These are phyloP conservation scores for Candida tetrigidarum DNA, from an alignment of 1,139 yeast species.

Conservation along the genomic window DNA sequence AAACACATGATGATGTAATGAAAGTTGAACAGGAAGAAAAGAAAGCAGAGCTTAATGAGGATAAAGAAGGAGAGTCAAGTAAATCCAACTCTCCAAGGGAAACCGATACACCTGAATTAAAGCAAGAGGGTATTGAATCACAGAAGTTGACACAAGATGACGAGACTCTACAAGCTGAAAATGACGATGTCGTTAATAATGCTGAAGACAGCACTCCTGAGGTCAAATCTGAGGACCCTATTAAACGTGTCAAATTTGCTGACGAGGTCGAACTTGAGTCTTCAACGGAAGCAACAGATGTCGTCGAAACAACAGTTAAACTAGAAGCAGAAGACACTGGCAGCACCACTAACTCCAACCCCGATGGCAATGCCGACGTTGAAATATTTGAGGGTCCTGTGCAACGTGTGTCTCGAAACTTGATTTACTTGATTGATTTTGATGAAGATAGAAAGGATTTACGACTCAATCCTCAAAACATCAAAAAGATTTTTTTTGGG, in stretches of 20 bases:
- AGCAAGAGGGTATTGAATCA: background rate
- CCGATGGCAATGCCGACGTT: too few relatives aligned
- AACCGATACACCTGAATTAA: background rate
- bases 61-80: background rate
- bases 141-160: too few relatives aligned
- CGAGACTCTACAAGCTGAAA: too few relatives aligned
- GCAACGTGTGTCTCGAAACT: conserved; percentile 58
- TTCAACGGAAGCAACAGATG: conserved; percentile 8
- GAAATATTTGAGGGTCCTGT: conserved; percentile 64
- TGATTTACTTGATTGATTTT: conserved; percentile 53
- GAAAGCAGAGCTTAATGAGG: background rate
- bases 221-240: background rate
- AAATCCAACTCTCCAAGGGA: too few relatives aligned
- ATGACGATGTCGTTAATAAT: background rate
- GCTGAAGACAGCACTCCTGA: background rate
- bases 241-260: conserved; percentile 34
- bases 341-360: too few relatives aligned
- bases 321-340: conserved; percentile 13
- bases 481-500: conserved; percentile 62
- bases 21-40: background rate
- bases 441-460: conserved; percentile 30
- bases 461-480: conserved; percentile 25
- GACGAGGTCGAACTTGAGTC: conserved; percentile 23
- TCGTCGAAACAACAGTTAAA: conserved; percentile 2
- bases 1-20: background rate